Base-by-base conservation (phyloP, 2,329 filamentous ascomycete species). In the Rutstroemia sp. region DNA sequence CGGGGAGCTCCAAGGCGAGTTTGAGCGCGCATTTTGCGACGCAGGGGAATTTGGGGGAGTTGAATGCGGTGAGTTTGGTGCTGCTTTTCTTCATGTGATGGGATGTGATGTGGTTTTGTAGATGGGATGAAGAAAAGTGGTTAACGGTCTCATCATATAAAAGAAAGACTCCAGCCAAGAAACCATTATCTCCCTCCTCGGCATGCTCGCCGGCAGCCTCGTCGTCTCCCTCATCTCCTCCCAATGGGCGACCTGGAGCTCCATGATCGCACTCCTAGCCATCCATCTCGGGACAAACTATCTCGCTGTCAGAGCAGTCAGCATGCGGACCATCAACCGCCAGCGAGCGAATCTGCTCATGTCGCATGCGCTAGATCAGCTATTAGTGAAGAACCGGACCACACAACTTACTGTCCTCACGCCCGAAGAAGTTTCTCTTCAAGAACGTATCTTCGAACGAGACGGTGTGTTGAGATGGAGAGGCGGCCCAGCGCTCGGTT, bases 151-250 rank as follows among this genome's bases (percentile, higher is more conserved):
- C 23, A 23, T 23, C 23, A 25, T 16, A 6, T 9, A 38, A 45
- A 21, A 71, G 68, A 85, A 96, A 79, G 92, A 97, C 69, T 91
- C 91, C 12, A 95, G 89, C 62, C 94, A 97, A 73, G 94, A 97
- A 73, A 97, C 92, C 0, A 84, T 96, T 19, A 89, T 99, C 56
- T 92, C 89, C 2, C 77, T 97, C 25, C 60, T 96, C 36, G 94
- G 94, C 2, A 91, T 97, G 81, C 78, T 96, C 51, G 82, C 81
- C 14, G 94, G 94, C 0, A 94, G 86, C 48, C 58, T 95, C 2
- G 84, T 96, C 14, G 88, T 97, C 17, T 87, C 87, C 36, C 76
- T 81, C 60, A 82, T 96, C 21, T 82, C 87, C 51, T 83, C 85
- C 49, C 83, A 84, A 56, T 70, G 76, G 14, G 82, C 85, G 9